Evolutionary conservation across 768 basidiomycete genomes (phyloP).

Genomic region (Mrakia gelida): DNA sequence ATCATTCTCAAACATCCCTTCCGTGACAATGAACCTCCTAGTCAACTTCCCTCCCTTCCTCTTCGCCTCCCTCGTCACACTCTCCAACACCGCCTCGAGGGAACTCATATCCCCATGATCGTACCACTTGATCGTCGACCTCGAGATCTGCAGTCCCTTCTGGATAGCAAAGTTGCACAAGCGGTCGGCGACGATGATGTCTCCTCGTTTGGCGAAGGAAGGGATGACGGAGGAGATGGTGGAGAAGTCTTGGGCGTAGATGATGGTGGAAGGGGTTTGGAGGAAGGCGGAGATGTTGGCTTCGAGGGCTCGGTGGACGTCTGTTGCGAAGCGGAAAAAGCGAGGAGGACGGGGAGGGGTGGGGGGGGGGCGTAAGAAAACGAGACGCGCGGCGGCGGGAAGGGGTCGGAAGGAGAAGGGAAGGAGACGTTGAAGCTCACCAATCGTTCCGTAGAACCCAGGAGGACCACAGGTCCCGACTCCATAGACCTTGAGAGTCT

Average conservation of each 20-base stretch:
- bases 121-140: conserved; percentile 88
- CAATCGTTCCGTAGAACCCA: conserved; percentile 93
- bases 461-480: conserved; percentile 93
- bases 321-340: conserved; percentile 47
- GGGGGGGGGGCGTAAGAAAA: not conserved
- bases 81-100: conserved; percentile 78
- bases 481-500: conserved; percentile 80
- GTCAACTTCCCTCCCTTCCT: conserved; percentile 77
- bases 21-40: conserved; percentile 89
- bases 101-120: conserved; percentile 92
- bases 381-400: not conserved
- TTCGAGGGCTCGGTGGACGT: conserved; percentile 87
- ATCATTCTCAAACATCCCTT: conserved; percentile 94
- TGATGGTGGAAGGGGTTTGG: conserved; percentile 78
- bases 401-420: conserved; percentile 2
- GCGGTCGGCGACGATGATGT: conserved; percentile 97
- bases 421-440: conserved; percentile 50
- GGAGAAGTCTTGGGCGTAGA: conserved; percentile 90
- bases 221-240: conserved; percentile 92
- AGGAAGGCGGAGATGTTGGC: conserved; percentile 85
- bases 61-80: conserved; percentile 80
- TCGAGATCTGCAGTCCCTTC: conserved; percentile 89
- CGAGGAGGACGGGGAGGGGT: not conserved
- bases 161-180: conserved; percentile 93
- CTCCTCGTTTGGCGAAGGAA: conserved; percentile 94